These are phyloP conservation scores for Suillus decipiens DNA, from an alignment of 768 basidiomycete species.

Conservation along the genomic window DNA sequence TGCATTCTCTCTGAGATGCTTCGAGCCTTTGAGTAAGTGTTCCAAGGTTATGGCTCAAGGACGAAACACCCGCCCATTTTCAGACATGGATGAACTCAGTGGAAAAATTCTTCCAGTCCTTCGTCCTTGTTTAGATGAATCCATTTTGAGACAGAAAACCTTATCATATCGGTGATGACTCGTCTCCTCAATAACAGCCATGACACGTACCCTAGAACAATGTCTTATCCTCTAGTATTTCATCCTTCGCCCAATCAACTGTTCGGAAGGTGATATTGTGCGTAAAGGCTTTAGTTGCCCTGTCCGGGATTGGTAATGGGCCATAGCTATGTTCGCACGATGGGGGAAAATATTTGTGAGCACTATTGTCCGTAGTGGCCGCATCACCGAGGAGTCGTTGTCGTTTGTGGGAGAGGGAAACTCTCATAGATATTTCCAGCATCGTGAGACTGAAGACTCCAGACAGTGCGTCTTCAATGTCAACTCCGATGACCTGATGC, in stretches of 20 bases:
- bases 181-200: background rate
- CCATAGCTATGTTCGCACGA: conserved; percentile 80
- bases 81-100: conserved; percentile 56
- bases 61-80: conserved; percentile 67
- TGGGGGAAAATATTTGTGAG: conserved; percentile 65
- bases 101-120: conserved; percentile 69
- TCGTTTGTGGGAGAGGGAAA: conserved; percentile 16
- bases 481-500: conserved; percentile 74
- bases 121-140: conserved; percentile 83
- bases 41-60: conserved; percentile 86
- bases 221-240: conserved; percentile 65
- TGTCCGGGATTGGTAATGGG: conserved; percentile 62
- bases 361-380: conserved; percentile 1
- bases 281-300: conserved; percentile 55
- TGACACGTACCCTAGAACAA: conserved; percentile 71
- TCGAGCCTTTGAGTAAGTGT: conserved; percentile 77
- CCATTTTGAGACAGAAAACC: conserved; percentile 91
- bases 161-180: conserved; percentile 29
- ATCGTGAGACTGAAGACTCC: conserved; percentile 60
- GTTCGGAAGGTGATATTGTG: conserved; percentile 75
- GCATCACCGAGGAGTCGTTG: conserved; percentile 8
- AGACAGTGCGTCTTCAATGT: conserved; percentile 73
- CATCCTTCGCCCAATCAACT: conserved; percentile 69
- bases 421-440: background rate
- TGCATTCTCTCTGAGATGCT: conserved; percentile 65